Conservation (phyloP, 305 asterid genomes). For the Fraxinus sp. region DNA sequence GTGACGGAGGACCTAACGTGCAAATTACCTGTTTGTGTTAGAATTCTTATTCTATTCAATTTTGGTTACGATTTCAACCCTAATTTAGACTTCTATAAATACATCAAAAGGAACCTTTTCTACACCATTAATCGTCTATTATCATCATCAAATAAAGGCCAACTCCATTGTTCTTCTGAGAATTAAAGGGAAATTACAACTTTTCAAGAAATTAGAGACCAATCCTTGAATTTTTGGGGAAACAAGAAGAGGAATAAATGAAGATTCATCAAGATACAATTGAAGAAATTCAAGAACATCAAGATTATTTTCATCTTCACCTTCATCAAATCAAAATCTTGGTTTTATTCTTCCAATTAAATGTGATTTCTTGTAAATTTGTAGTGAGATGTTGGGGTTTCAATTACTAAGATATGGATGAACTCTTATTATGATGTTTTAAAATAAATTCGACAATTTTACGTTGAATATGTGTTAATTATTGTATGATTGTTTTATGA, state of each 20-base stretch:
- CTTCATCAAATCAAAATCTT: too few relatives aligned
- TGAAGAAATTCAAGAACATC: not conserved
- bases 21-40: not conserved
- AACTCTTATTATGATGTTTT: not conserved
- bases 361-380: not conserved
- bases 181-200: not conserved
- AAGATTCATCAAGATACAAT: not conserved
- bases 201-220: too few relatives aligned
- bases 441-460: too few relatives aligned
- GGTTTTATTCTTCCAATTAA: too few relatives aligned
- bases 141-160: not conserved
- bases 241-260: not conserved
- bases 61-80: not conserved
- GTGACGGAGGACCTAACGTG: not conserved
- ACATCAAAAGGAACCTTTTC: too few relatives aligned
- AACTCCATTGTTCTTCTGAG: not conserved
- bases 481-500: too few relatives aligned
- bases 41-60: not conserved
- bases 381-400: not conserved
- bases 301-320: not conserved
- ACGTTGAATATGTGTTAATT: not conserved
- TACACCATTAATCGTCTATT: too few relatives aligned
- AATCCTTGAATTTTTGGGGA: not conserved
- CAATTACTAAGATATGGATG: not conserved
- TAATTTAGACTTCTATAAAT: not conserved